These are phyloP conservation scores for Salix brachista DNA, from an alignment of 345 rosid genomes.

Conservation along the genomic window DNA sequence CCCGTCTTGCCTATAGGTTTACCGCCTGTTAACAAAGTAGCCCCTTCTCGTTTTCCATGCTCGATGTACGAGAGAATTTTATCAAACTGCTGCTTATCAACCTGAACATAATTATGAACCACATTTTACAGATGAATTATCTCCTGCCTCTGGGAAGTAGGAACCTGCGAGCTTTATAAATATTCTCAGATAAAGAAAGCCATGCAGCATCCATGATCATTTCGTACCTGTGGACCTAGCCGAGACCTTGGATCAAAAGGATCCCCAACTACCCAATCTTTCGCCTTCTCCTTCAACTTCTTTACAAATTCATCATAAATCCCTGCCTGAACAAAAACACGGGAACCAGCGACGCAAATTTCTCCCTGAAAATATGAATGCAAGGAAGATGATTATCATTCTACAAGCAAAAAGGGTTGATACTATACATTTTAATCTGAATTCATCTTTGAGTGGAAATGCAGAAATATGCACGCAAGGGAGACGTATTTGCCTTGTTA, in stretches of 20 bases:
- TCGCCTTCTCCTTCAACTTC: constrained; percentile 54
- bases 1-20: constrained; percentile 51
- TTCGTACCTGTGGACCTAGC: constrained; percentile 74
- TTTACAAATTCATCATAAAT: constrained; percentile 51
- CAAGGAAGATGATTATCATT: too few relatives aligned
- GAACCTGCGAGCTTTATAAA: background rate
- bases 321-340: constrained; percentile 78
- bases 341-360: constrained; percentile 70
- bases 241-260: constrained; percentile 52
- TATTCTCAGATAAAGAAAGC: background rate
- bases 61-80: constrained; percentile 62
- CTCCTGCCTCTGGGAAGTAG: background rate
- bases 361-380: constrained; percentile 49
- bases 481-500: constrained; percentile 46
- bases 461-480: too few relatives aligned
- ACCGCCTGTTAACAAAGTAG: constrained; percentile 62
- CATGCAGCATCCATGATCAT: too few relatives aligned
- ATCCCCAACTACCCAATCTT: constrained; percentile 58
- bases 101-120: constrained; percentile 25
- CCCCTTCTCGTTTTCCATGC: constrained; percentile 70
- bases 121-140: too few relatives aligned
- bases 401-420: too few relatives aligned
- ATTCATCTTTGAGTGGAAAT: too few relatives aligned
- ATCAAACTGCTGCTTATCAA: constrained; percentile 51
- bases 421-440: too few relatives aligned